Evolutionary conservation across 352 stramenopile species (phyloP).

Genomic region (Blastocystis sp.): DNA sequence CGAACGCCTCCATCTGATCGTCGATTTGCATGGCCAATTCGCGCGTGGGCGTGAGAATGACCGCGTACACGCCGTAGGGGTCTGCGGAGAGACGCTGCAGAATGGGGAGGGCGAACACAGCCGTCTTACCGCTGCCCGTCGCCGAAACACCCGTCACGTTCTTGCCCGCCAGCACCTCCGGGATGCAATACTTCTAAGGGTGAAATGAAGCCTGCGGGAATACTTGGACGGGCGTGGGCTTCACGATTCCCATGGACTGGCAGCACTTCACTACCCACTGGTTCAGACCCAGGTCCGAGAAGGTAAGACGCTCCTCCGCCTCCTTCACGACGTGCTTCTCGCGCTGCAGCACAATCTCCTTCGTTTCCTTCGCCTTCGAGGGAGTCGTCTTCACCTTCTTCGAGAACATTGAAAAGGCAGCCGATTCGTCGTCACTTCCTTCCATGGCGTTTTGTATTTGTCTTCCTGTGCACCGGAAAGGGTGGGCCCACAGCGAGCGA

Average conservation of each 20-base stretch:
- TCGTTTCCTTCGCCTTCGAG: not conserved
- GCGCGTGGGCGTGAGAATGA: slow-evolving; percentile 91
- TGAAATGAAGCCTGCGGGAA: not conserved
- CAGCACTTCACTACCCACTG: slow-evolving; percentile 83
- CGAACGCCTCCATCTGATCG: slow-evolving; percentile 91
- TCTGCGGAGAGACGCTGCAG: slow-evolving; percentile 81
- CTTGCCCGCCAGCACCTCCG: slow-evolving; percentile 81
- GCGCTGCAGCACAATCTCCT: not conserved
- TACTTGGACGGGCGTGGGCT: slow-evolving; percentile 82
- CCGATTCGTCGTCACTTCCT: slow-evolving; percentile 19
- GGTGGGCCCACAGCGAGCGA: not conserved
- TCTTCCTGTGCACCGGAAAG: not conserved
- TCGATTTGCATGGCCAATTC: slow-evolving; percentile 96
- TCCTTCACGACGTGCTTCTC: slow-evolving; percentile 20
- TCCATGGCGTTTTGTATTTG: slow-evolving; percentile 10
- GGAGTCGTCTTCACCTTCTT: slow-evolving; percentile 34
- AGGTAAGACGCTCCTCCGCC: slow-evolving; percentile 72
- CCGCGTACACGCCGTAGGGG: slow-evolving; percentile 84
- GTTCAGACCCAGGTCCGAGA: slow-evolving; percentile 81
- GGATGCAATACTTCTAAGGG: slow-evolving; percentile 78
- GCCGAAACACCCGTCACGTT: slow-evolving; percentile 87
- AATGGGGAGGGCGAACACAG: slow-evolving; percentile 93
- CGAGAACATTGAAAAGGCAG: slow-evolving; percentile 52
- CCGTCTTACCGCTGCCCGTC: slow-evolving; percentile 94
- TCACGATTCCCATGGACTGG: slow-evolving; percentile 79